Base-by-base conservation (phyloP, 2,329 filamentous ascomycete species). In the Monosporascus sp. region DNA sequence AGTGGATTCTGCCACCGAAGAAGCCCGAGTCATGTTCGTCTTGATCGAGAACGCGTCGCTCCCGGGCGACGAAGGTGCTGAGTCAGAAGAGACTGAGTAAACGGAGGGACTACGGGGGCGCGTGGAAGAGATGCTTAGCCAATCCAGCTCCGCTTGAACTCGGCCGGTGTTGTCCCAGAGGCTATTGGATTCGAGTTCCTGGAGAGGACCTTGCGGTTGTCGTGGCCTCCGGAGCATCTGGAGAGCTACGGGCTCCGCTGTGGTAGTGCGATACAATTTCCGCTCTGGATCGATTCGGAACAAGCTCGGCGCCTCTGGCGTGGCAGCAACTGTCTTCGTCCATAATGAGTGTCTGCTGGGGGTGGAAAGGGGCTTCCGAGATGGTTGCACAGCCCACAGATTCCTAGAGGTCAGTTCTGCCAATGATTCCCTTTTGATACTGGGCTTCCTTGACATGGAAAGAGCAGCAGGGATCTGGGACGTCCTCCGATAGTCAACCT, bases 181-280 rank as follows among this genome's bases (percentile, higher is more conserved):
- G 9, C 52, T 53, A 20, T 44, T 58, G 8, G 66, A 67, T 46
- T 65, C 50, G 3, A 69, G 51, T 3, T 62, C 59, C 17, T 59
- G 58, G 14, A 63, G 36, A 5, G 64, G 52, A 37, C 53, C 51
- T 47, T 64, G 54, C 37, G 59, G 58, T 46, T 61, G 59, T 48
- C 71, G 69, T 52, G 61, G 62, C 57, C 69, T 74, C 53, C 69
- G 66, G 41, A 52, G 50, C 55, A 72, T 70, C 37, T 63, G 53
- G 9, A 73, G 55, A n/a, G 69, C 69, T n/a, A 65, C 68, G 20
- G 69, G 69, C 14, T 66, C 61, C 19, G 64, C 63, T 4, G 60
- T 58, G 24, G 71, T 70, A 11, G 65, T 70, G 31, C 67, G 65
- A 56, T 66, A 71, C 38, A 56, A 55, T 31, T 59, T 62, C 45